Percentiles rank a stretch among this genome's conserved stretches.
These are phyloP conservation scores for Phytopythium chamaehyphon DNA, from an alignment of 352 stramenopile genomes.

Conservation along the genomic window DNA sequence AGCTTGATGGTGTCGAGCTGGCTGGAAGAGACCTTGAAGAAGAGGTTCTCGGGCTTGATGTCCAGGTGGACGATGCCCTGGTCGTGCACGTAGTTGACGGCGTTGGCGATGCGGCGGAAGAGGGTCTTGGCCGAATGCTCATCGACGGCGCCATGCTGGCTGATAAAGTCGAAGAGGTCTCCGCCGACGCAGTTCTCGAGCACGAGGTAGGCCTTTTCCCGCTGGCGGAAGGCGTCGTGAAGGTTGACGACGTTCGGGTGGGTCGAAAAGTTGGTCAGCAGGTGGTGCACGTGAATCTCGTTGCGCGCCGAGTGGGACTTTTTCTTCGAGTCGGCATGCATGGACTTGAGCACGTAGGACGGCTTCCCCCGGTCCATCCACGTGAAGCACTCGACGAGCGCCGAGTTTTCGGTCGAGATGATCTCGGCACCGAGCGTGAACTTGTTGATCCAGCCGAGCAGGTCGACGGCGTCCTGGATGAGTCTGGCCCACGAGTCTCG, in stretches of 20 bases:
- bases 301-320: constrained; percentile 41
- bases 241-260: constrained; percentile 66
- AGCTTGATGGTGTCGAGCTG: constrained; percentile 58
- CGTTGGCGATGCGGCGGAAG: constrained; percentile 47
- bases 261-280: constrained; percentile 65
- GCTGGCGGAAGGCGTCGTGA: constrained; percentile 58
- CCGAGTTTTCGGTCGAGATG: constrained; percentile 50
- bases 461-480: constrained; percentile 58
- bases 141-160: constrained; percentile 42
- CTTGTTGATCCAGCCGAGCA: constrained; percentile 67
- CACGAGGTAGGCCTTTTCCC: constrained; percentile 59
- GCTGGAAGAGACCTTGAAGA: constrained; percentile 52
- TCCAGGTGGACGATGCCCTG: constrained; percentile 67
- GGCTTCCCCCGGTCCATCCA: constrained; percentile 52
- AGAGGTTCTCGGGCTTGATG: constrained; percentile 79
- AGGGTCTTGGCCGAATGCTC: constrained; percentile 42
- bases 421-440: constrained; percentile 58
- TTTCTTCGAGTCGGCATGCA: constrained; percentile 46
- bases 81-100: constrained; percentile 51
- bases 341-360: constrained; percentile 66
- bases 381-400: constrained; percentile 56
- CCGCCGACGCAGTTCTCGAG: constrained; percentile 59
- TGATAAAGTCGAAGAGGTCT: constrained; percentile 61
- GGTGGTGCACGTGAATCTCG: constrained; percentile 59
- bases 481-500: constrained; percentile 57